A percentile compares a stretch with the other conserved stretches of the same genome.
Conservation (phyloP, 441 rosid species). For the Erodium moschatum region DNA sequence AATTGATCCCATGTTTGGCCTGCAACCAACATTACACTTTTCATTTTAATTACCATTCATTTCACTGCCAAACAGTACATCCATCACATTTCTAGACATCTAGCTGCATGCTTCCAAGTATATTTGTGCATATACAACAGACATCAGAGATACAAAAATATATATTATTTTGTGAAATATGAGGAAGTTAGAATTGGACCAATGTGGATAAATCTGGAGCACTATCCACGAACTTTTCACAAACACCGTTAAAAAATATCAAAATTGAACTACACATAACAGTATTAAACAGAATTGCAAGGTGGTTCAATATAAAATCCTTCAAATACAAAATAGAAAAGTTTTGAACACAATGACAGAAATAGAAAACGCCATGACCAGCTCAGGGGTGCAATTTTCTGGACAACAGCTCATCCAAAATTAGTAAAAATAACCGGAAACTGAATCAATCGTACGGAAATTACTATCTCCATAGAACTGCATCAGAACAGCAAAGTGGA, state of each 20-base stretch:
- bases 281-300: neutral
- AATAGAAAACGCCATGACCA: neutral
- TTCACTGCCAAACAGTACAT: neutral
- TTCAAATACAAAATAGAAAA: neutral
- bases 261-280: neutral
- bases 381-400: neutral
- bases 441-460: neutral
- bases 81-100: neutral
- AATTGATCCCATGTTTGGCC: slow-evolving; percentile 53
- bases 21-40: slow-evolving; percentile 23
- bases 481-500: neutral
- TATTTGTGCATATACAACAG: neutral
- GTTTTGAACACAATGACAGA: neutral
- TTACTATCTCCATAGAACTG: neutral
- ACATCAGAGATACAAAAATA: neutral
- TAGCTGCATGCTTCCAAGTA: neutral
- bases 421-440: neutral
- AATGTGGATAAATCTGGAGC: neutral
- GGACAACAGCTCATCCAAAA: neutral
- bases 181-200: neutral
- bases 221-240: neutral
- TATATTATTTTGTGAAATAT: neutral
- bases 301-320: neutral
- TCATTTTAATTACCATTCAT: neutral
- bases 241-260: neutral